phyloP scores from a whole-genome alignment of 2,329 filamentous ascomycete genomes.

The Neopestalotiopsis rosae region DNA sequence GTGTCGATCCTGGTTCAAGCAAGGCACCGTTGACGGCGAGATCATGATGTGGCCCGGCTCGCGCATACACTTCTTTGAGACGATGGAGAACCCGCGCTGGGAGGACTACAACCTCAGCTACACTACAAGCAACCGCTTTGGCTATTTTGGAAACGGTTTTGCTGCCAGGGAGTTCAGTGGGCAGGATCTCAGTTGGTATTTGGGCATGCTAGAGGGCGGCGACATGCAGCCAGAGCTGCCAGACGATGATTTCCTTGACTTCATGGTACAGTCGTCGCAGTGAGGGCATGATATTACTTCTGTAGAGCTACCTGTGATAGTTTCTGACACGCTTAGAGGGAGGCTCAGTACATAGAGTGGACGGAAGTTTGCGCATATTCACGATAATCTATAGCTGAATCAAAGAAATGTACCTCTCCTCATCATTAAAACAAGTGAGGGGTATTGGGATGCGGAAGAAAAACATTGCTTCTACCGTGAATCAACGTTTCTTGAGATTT shows the following conservation, averaged over 20 bases:
- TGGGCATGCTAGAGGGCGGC: conserved; percentile 9
- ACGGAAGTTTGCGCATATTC: too few species aligned
- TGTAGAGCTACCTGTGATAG: too few species aligned
- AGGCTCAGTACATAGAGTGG: too few species aligned
- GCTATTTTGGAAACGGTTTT: conserved; percentile 33
- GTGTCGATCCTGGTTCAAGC: conserved; percentile 35
- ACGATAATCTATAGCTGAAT: too few species aligned
- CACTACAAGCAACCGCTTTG: conserved; percentile 30
- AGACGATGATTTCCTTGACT: conserved; percentile 8
- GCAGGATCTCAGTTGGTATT: conserved; percentile 19
- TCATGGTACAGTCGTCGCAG: background rate
- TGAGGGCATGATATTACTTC: background rate
- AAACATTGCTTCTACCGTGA: too few species aligned
- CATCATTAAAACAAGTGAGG: too few species aligned
- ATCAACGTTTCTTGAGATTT: too few species aligned
- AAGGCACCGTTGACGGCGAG: conserved; percentile 30
- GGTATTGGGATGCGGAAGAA: too few species aligned
- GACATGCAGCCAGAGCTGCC: conserved; percentile 12
- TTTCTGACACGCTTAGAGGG: too few species aligned
- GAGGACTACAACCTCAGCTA: conserved; percentile 32
- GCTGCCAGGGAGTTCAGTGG: conserved; percentile 19
- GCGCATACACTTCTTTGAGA: conserved; percentile 33
- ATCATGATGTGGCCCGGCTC: conserved; percentile 34
- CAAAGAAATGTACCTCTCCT: too few species aligned
- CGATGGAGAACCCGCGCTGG: conserved; percentile 30